A percentile compares a stretch with the other conserved stretches of the same genome.
Evolutionary conservation across 129 eudicot species (phyloP).

Genomic region (Tagetes patula): DNA sequence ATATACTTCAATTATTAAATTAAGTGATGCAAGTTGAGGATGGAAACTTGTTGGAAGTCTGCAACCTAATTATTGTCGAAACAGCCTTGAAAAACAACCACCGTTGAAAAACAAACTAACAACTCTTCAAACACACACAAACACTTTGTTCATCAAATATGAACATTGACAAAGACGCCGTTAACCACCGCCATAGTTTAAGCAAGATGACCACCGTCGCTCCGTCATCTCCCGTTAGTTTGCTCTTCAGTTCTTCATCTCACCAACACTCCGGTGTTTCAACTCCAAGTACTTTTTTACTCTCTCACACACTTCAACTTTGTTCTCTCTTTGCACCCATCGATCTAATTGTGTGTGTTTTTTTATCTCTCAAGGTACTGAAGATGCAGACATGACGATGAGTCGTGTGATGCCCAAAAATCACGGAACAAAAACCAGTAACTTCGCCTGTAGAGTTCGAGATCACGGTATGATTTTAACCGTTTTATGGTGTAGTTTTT

Average conservation of each 20-base stretch:
- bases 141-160: background rate
- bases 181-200: background rate
- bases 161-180: constrained; percentile 4
- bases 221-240: background rate
- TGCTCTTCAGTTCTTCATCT: constrained; percentile 16
- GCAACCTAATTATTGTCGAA: constrained; percentile 11
- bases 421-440: constrained; percentile 22
- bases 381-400: constrained; percentile 23
- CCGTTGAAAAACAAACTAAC: background rate
- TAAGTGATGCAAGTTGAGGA: background rate
- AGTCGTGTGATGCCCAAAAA: constrained; percentile 17
- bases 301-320: too few relatives aligned
- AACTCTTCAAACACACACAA: background rate
- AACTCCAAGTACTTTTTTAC: too few relatives aligned
- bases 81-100: background rate
- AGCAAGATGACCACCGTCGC: background rate
- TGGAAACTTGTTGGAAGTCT: constrained; percentile 20
- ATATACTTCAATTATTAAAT: background rate
- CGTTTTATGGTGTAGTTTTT: background rate
- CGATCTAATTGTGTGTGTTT: too few relatives aligned
- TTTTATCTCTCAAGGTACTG: constrained; percentile 13
- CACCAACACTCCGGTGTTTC: background rate
- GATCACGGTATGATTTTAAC: constrained; percentile 43
- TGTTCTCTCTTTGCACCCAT: too few relatives aligned
- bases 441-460: constrained; percentile 46